A percentile compares a stretch with the other conserved stretches of the same genome.
Conservation (phyloP, 768 basidiomycete species). For the Neoboletus magnificus region DNA sequence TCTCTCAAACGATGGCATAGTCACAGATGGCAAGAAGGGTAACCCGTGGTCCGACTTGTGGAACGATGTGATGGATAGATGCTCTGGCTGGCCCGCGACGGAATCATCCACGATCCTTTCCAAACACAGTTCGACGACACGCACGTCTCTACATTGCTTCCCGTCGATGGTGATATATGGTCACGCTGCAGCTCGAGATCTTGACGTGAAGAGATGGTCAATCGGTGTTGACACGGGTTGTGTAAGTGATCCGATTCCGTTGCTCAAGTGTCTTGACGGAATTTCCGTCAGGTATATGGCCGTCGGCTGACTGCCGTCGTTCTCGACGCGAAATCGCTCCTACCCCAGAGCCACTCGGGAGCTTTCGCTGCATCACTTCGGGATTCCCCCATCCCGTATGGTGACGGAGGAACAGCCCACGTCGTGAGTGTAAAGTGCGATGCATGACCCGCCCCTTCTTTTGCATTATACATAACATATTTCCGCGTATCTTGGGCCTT, state of each 20-base stretch:
- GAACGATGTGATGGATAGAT: constrained; percentile 61
- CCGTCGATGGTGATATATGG: constrained; percentile 85
- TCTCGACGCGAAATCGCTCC: constrained; percentile 36
- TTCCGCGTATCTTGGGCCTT: neutral
- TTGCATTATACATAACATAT: neutral
- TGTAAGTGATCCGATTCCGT: constrained; percentile 41
- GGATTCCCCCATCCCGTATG: constrained; percentile 45
- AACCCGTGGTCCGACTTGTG: constrained; percentile 76
- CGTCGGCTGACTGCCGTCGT: constrained; percentile 64
- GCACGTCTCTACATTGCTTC: constrained; percentile 51
- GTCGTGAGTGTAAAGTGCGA: constrained; percentile 53
- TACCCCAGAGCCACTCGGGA: constrained; percentile 5
- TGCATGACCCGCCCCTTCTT: neutral
- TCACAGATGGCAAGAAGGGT: constrained; percentile 40
- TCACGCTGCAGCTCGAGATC: constrained; percentile 73
- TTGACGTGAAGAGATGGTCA: constrained; percentile 81
- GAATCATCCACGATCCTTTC: neutral
- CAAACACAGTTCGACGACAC: neutral
- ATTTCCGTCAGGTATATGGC: constrained; percentile 48
- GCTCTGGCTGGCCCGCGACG: constrained; percentile 44
- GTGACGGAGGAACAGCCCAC: constrained; percentile 49
- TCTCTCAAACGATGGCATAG: constrained; percentile 38
- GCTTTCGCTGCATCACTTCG: constrained; percentile 18
- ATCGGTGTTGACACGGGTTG: constrained; percentile 88
- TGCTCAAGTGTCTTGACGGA: neutral